Evolutionary conservation across 176 grass and related monocot species (phyloP), one percentile per base, ranked within the genome.

Genomic region (Themeda triandra): DNA sequence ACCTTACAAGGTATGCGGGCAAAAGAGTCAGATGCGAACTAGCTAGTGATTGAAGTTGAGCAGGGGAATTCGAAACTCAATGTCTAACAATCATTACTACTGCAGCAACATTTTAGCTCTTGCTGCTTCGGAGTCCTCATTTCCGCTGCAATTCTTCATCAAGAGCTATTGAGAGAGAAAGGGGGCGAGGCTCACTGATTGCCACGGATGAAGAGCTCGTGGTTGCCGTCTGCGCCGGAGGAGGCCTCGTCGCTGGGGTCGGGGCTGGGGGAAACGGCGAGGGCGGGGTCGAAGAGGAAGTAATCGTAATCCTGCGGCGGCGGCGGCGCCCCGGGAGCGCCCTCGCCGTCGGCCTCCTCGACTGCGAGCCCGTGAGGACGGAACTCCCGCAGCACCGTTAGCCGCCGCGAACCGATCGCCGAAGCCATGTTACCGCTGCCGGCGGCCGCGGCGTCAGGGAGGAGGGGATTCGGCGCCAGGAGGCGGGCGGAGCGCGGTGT

Each of bases 161-260:
- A 5, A 82, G 21, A 45, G 41, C 10, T 63, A 63, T n/a, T 29
- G 12, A 72, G 17, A 39, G 45, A 76, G 8, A 58, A 24, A 48
- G 32, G 62, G 39, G 13, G 44, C 19, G 11, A 79, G 8, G 25
- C 64, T 56, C 76, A 98, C 96, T 88, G 69, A 68, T 93, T 98
- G 46, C 89, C 96, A 72, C 96, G 93, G 67, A 95, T 90, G 79
- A 98, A 98, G 86, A 98, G 89, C 83, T 98, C 96, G 86, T 98
- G 96, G 82, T 98, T 93, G 80, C 91, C 91, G 51, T 89, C 81
- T 30, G 92, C 89, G 35, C 53, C 66, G 13, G 90, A 83, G 28
- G 64, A 75, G 13, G 84, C 85, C 63, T 49, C 86, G 4, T 78
- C 68, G 3, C 72, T 65, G 27, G 85, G 67, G 37, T 72, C 63